Evolutionary conservation across 2,329 filamentous ascomycete genomes (phyloP).

Genomic region (Exophiala spinifera): DNA sequence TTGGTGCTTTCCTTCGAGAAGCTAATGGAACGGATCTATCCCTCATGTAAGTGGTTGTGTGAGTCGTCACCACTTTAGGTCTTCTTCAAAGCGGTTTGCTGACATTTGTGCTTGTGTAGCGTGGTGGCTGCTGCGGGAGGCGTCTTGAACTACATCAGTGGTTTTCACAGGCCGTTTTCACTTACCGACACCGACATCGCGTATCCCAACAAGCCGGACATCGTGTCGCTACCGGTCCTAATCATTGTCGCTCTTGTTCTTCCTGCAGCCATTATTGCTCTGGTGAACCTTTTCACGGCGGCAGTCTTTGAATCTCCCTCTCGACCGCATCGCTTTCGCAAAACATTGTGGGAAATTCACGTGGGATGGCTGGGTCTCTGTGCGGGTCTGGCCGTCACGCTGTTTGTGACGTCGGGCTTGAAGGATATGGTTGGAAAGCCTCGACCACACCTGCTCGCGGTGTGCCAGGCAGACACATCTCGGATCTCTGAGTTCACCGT

Average conservation of each 20-base stretch:
- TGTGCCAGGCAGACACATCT: constrained; percentile 70
- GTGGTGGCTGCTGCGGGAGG: constrained; percentile 8
- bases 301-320: constrained; percentile 38
- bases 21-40: no score
- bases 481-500: constrained; percentile 60
- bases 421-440: constrained; percentile 69
- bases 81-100: no score
- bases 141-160: constrained; percentile 7
- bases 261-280: constrained; percentile 64
- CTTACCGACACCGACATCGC: constrained; percentile 72
- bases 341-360: constrained; percentile 87
- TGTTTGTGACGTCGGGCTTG: constrained; percentile 77
- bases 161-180: constrained; percentile 56
- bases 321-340: constrained; percentile 58
- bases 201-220: constrained; percentile 72
- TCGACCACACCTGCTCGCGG: constrained; percentile 60
- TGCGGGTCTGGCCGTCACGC: constrained; percentile 66
- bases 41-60: no score
- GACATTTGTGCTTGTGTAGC: not conserved
- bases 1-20: no score
- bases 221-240: constrained; percentile 65
- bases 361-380: constrained; percentile 77
- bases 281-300: constrained; percentile 64
- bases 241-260: constrained; percentile 60
- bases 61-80: no score